Conservation (phyloP, 2,329 filamentous ascomycete species). For the Stemphylium vesicarium region DNA sequence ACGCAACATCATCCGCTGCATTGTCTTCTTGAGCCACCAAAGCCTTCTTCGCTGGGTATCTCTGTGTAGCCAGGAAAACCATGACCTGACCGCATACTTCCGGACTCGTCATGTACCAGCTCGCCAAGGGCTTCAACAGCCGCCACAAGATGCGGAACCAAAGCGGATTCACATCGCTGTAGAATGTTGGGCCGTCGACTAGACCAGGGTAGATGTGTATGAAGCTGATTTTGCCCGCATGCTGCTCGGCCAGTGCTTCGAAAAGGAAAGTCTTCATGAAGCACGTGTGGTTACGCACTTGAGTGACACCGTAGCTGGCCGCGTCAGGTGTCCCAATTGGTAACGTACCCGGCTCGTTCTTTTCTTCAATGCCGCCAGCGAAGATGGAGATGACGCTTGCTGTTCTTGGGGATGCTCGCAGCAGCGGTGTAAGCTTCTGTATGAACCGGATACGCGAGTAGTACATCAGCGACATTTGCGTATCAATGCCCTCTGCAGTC, state of each 20-base stretch:
- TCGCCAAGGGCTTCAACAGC: conserved; percentile 32
- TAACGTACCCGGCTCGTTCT: conserved; percentile 28
- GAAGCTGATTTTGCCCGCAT: conserved; percentile 37
- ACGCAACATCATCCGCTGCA: conserved; percentile 11
- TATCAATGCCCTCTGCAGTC: conserved; percentile 45
- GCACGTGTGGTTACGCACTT: conserved; percentile 35
- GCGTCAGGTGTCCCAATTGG: conserved; percentile 35
- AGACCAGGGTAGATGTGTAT: conserved; percentile 44
- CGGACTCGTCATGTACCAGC: conserved; percentile 28
- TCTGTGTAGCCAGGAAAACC: conserved; percentile 35
- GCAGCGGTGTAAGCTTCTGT: conserved; percentile 46
- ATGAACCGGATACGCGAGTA: conserved; percentile 51
- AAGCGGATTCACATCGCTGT: conserved; percentile 27
- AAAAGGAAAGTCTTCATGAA: conserved; percentile 45
- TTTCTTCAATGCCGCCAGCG: conserved; percentile 38
- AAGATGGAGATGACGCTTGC: conserved; percentile 47
- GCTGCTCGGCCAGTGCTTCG: conserved; percentile 30
- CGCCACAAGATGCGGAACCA: conserved; percentile 41
- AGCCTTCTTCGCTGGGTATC: conserved; percentile 31
- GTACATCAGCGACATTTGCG: conserved; percentile 41
- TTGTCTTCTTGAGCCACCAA: conserved; percentile 6
- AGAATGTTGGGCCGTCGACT: conserved; percentile 39
- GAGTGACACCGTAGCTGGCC: conserved; percentile 32
- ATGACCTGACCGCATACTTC: conserved; percentile 43
- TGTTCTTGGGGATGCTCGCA: conserved; percentile 24